Percentiles rank a stretch among this genome's conserved stretches.
Evolutionary conservation across 2,329 filamentous ascomycete species (phyloP).

Genomic region (Pseudocercospora fuligena): DNA sequence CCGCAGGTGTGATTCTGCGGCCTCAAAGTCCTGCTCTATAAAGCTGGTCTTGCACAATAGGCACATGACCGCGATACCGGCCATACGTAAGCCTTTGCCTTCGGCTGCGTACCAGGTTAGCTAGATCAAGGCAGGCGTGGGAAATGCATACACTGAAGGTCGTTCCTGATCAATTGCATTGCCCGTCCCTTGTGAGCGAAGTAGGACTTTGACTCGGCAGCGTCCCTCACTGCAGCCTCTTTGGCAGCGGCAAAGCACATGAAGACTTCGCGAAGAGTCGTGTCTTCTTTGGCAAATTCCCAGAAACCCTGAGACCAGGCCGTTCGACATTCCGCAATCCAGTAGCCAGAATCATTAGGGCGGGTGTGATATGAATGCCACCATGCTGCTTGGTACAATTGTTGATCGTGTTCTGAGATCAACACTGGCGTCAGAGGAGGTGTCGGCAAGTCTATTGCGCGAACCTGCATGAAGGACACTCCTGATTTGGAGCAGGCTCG

Average conservation of each 20-base stretch:
- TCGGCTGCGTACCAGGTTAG: background rate
- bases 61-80: constrained; percentile 8
- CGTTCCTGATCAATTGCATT: background rate
- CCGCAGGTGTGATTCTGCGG: background rate
- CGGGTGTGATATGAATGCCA: constrained; percentile 2
- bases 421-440: background rate
- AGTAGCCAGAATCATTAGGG: background rate
- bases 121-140: background rate
- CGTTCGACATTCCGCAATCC: constrained; percentile 6
- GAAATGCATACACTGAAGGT: background rate
- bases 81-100: constrained; percentile 2
- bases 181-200: constrained; percentile 9
- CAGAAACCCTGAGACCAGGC: constrained; percentile 7
- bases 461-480: background rate
- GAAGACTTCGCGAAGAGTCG: constrained; percentile 9
- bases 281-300: constrained; percentile 12
- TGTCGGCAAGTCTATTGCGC: background rate
- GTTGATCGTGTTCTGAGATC: background rate
- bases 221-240: background rate
- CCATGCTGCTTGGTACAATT: constrained; percentile 12
- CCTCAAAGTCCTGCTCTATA: constrained; percentile 7
- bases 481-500: background rate
- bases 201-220: constrained; percentile 2
- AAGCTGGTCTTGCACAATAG: constrained; percentile 5
- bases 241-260: constrained; percentile 12